A percentile compares a stretch with the other conserved stretches of the same genome.
These are phyloP conservation scores for Penicillium hesseltinei DNA, from an alignment of 2,329 filamentous ascomycete genomes.

Conservation along the genomic window DNA sequence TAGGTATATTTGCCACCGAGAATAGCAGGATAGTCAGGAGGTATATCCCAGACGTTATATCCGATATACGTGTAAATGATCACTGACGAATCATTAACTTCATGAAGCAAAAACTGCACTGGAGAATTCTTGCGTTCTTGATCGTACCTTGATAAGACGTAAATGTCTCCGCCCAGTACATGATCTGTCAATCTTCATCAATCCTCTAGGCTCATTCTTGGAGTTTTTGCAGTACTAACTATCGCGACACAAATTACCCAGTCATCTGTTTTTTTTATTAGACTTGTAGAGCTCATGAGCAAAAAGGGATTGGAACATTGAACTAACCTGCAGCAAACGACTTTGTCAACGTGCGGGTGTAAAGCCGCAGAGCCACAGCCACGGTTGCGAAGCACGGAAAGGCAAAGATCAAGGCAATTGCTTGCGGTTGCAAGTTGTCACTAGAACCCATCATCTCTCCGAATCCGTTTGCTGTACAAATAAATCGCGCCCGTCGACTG, in stretches of 20 bases:
- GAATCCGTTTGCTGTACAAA: not conserved
- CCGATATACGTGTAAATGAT: constrained; percentile 1
- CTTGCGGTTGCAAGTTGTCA: constrained; percentile 17
- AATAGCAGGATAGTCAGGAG: not conserved
- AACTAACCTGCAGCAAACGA: constrained; percentile 17
- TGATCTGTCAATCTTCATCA: constrained; percentile 16
- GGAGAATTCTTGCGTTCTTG: not conserved
- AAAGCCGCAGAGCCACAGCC: constrained; percentile 18
- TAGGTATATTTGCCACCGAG: constrained; percentile 15
- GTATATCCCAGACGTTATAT: constrained; percentile 15
- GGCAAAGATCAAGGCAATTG: constrained; percentile 15
- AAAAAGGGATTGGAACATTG: not conserved
- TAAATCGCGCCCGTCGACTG: not conserved
- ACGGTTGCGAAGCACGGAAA: constrained; percentile 17
- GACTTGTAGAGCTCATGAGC: not conserved
- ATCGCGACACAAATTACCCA: not conserved
- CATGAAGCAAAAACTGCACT: not conserved
- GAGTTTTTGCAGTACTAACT: not conserved
- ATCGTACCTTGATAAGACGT: constrained; percentile 17
- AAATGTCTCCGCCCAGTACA: constrained; percentile 20
- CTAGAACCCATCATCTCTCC: constrained; percentile 1
- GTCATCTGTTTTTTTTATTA: not conserved
- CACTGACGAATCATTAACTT: not conserved
- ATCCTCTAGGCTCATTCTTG: constrained; percentile 2
- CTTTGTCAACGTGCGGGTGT: constrained; percentile 14